Conservation (phyloP, 306 rosid species). For the Trifolium subterraneum region DNA sequence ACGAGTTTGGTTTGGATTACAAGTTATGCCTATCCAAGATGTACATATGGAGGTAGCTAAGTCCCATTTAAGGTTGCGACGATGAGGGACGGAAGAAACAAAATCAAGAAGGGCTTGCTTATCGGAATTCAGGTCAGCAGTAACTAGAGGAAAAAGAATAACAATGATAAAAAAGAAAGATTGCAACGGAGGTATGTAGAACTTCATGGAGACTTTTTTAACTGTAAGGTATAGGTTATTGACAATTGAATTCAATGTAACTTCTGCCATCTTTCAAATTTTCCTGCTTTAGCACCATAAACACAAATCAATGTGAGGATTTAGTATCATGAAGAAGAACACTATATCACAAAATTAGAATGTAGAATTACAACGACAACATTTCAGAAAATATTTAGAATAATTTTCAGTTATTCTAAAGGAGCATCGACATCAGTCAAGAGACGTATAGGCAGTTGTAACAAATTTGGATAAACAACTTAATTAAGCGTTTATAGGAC, state of each 20-base stretch:
- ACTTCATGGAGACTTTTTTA: constrained; percentile 59
- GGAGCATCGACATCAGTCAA: constrained; percentile 25
- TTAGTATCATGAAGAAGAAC: constrained; percentile 27
- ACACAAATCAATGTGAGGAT: constrained; percentile 41
- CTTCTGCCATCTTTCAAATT: constrained; percentile 47
- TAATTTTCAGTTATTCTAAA: neutral
- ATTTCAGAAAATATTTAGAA: constrained; percentile 19
- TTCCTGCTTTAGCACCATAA: constrained; percentile 60
- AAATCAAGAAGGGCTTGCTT: constrained; percentile 80
- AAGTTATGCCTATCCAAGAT: constrained; percentile 72
- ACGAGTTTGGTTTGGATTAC: constrained; percentile 55
- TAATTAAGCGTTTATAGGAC: neutral
- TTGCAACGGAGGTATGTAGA: constrained; percentile 44
- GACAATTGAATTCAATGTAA: constrained; percentile 46
- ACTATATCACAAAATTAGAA: constrained; percentile 28
- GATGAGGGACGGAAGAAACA: constrained; percentile 66
- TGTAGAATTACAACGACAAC: neutral
- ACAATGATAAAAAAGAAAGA: constrained; percentile 47
- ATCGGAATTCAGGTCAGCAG: constrained; percentile 69
- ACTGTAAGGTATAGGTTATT: constrained; percentile 35
- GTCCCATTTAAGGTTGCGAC: constrained; percentile 70
- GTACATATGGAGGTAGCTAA: constrained; percentile 55
- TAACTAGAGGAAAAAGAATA: constrained; percentile 60
- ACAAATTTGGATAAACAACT: neutral
- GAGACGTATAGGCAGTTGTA: constrained; percentile 16